Evolutionary conservation across 2,329 filamentous ascomycete species (phyloP), one percentile per base, ranked within the genome.

Genomic region (Claviceps capensis): DNA sequence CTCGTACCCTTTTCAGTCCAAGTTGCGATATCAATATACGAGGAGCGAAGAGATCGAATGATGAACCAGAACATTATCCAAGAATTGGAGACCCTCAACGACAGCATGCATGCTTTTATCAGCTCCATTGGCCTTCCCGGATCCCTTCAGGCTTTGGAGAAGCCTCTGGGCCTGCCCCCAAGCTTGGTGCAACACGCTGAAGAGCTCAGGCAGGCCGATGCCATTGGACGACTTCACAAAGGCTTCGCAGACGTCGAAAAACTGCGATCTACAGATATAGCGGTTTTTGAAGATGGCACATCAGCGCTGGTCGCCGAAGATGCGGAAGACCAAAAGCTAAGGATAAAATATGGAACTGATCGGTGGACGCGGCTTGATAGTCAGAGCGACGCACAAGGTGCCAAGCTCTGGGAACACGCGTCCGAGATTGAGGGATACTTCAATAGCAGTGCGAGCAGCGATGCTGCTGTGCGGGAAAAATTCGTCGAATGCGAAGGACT

Each of bases 1-100:
- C 76, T 98, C 1, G 93, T 98, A 0, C 93, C 93, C 0, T 97
- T 96, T 64, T 89, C 90, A 0, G 93, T 97, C 0, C 93, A 98
- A 62, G 79, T 97, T 48, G 93, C 93, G 7, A 88, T 90, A 1
- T 95, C 88, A 47, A 95, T 97, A 37, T 98, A 98, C 63, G 89
- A 89, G 52, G 90, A 97, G 63, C 80, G 90, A 14, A 78, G 90
- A 53, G 90, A 98, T 65, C 79, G 89, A n/a, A 73, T 95, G 53
- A 84, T 98, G 44, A 95, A 93, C 63, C 86, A 88, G 58, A 86
- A 81, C 49, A 88, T 97, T 36, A 85, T 96, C 48, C 82, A 85
- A 26, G 85, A 94, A 62, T 72, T 97, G 4, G 90, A 97, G 60
- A 76, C 74, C 0, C 76, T 97, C 59, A 95, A 88, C 0, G 81